These are phyloP conservation scores for Aegilops longissima DNA, from an alignment of 176 grass and related monocot genomes.

Conservation along the genomic window DNA sequence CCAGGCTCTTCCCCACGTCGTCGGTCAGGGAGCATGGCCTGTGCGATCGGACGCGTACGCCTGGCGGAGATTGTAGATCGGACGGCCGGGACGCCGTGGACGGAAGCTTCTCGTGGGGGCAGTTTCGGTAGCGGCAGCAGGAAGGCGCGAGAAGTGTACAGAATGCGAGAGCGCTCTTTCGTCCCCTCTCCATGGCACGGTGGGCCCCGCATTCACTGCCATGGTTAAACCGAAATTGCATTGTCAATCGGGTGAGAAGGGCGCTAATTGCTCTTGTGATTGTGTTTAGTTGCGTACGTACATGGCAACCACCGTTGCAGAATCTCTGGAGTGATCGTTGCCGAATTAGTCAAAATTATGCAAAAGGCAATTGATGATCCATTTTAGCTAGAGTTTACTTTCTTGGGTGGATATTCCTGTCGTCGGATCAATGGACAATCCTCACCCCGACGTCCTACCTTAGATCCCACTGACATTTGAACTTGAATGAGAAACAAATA, in stretches of 20 bases:
- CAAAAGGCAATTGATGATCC: not conserved
- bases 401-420: not conserved
- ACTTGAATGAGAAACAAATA: conserved; percentile 12
- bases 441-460: conserved; percentile 9
- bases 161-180: not conserved
- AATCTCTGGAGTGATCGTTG: not conserved
- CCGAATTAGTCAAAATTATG: not conserved
- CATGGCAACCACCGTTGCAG: not conserved
- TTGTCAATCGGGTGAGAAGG: not conserved
- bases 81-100: not conserved
- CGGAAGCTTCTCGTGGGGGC: conserved; percentile 34
- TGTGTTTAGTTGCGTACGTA: not conserved
- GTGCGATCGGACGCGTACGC: conserved; percentile 15
- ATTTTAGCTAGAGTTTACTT: not conserved
- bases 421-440: not conserved
- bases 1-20: not conserved
- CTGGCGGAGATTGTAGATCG: not conserved
- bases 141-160: conserved; percentile 29
- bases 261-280: not conserved
- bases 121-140: not conserved
- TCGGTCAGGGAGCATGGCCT: not conserved
- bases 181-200: not conserved
- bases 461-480: conserved; percentile 17
- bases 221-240: not conserved
- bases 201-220: not conserved